Evolutionary conservation across 176 grass and related monocot species (phyloP).

Genomic region (Saccharum officinarum): DNA sequence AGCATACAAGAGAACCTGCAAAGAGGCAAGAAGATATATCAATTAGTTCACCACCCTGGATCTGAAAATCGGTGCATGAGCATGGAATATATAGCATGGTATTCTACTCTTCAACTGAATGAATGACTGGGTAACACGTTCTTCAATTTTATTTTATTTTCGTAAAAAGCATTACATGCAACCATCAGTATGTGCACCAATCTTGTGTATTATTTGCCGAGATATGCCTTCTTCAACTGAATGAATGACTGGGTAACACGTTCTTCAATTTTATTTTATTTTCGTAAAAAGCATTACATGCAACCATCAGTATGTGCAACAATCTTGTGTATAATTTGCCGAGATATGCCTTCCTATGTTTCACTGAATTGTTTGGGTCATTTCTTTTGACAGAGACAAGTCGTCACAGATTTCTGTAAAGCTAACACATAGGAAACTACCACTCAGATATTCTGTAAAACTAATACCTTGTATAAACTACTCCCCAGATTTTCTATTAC

Average conservation of each 20-base stretch:
- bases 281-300: neutral
- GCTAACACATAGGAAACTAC: neutral
- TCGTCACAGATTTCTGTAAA: neutral
- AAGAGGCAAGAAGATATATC: constrained; percentile 23
- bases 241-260: neutral
- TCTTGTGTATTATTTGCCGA: neutral
- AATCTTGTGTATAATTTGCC: neutral
- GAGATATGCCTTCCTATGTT: neutral
- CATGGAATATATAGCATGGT: neutral
- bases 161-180: neutral
- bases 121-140: neutral
- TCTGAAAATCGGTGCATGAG: neutral
- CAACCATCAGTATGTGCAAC: neutral
- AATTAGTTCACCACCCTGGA: neutral
- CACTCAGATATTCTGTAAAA: neutral
- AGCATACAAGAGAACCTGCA: constrained; percentile 84
- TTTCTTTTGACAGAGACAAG: neutral
- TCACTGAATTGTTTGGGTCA: neutral
- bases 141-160: neutral
- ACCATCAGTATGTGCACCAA: neutral
- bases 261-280: neutral
- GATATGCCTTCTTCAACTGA: neutral
- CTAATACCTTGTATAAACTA: neutral
- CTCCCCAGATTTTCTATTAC: neutral
- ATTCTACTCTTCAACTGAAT: constrained; percentile 1